Evolutionary conservation across 1,139 yeast genomes (phyloP), one percentile per base, ranked within the genome.

Genomic region (Geotrichum fermentans): DNA sequence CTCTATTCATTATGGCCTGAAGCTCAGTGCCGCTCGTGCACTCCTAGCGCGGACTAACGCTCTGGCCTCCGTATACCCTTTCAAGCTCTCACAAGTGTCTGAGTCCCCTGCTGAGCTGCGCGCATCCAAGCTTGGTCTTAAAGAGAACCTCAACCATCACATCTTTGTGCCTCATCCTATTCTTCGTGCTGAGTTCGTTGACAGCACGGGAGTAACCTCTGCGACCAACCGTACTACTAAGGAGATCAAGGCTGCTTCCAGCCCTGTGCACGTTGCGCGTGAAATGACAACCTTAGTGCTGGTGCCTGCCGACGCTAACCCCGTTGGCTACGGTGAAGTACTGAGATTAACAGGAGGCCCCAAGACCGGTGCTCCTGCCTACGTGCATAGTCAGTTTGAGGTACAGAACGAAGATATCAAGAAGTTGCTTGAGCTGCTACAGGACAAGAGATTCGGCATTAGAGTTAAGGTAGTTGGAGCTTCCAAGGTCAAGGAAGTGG

Each of bases 21-120:
- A 83, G 63, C 73, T 90, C 61, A 82, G 79, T 63, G 75, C 88
- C 22, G 75, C 96, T 4, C 80, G 96, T 67, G 77, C 76, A 55
- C 74, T 90, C 51, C 73, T 90, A 58, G 74, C 80, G 39, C 78
- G 78, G 55, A 77, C 88, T 54, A 96, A 88, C 65, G 79, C 78
- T 57, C 67, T 73, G 40, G 78, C 82, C 61, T 86, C 96, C 20
- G 97, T 92, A 36, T 92, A 78, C 68, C 97, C 98, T 51, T 88
- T 92, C 74, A 90, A 89, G 69, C 73, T 90, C 56, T 62, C 70
- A 11, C 63, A 63, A 43, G 55, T 68, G 4, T 56, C 62, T 18
- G 59, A 54, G 36, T 52, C 51, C 34, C 51, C 54, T 14, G 49
- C 55, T 6, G 64, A 62, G 45, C 51, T 64, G 37, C 58, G 61